Percentiles rank a stretch among this genome's conserved stretches.
Evolutionary conservation across 345 rosid genomes (phyloP).

Genomic region (Raphanus sativus): DNA sequence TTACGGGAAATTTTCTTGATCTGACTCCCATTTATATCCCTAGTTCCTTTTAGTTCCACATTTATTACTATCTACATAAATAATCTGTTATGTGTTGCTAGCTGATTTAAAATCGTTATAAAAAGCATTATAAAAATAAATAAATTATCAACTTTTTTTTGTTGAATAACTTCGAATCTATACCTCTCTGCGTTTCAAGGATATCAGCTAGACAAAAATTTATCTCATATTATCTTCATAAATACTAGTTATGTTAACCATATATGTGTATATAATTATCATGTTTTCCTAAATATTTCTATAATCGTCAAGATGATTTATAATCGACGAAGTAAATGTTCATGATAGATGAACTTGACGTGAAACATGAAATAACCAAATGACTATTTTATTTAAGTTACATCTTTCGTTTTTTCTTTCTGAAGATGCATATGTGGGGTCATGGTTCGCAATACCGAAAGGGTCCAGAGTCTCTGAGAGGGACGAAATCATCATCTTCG

Average conservation of each 20-base stretch:
- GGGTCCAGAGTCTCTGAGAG: constrained; percentile 77
- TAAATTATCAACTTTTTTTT: neutral
- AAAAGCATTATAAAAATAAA: neutral
- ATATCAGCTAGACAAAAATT: neutral
- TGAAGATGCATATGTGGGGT: constrained; percentile 97
- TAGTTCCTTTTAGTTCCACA: neutral
- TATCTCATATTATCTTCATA: neutral
- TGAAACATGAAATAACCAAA: neutral
- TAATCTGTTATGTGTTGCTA: neutral
- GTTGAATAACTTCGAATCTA: neutral
- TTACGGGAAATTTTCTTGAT: neutral
- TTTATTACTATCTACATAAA: neutral
- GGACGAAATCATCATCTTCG: constrained; percentile 68
- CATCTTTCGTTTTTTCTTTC: neutral
- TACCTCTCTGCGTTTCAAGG: neutral
- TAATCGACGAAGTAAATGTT: neutral
- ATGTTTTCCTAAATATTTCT: neutral
- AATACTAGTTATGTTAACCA: neutral
- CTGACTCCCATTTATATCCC: neutral
- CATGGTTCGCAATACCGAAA: constrained; percentile 89
- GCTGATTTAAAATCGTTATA: neutral
- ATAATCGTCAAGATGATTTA: neutral
- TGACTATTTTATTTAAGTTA: neutral
- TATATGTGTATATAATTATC: neutral
- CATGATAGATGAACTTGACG: constrained; percentile 5